Base-by-base conservation (phyloP, 2,329 filamentous ascomycete genomes). In the Lecanoromycetidae sp. region DNA sequence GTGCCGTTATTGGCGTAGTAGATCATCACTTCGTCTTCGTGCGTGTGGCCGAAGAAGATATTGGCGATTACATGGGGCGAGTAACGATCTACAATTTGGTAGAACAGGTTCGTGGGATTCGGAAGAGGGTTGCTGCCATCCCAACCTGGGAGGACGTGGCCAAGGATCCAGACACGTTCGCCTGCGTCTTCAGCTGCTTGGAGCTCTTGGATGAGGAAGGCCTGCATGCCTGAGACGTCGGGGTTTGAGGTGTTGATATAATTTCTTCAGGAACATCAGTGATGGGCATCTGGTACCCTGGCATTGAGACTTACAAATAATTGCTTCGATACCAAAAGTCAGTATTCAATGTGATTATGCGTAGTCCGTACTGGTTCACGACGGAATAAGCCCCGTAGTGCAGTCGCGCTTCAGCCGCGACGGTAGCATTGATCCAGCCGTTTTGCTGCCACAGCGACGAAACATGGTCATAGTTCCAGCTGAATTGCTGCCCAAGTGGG, bases 371-470 rank as follows among this genome's bases (percentile, higher is more conserved):
- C 23, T 74, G 69, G 7, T 70, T 75, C 52, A 72, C 70, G 43
- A 76, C 64, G 0, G 69, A 71, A 56, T 77, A 78, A 0, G 68
- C 74, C 10, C 68, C 74, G 50, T 77, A 77, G 55, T 79, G 75
- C 5, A 67, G 60, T 3, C 66, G 60, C 2, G 74, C 74, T 55
- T 74, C 56, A 2, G 63, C 58, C 1, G 69, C 71, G 4, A 66
- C 65, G 12, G 61, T 54, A 9, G 59, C 57, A 49, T 67, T 65
- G 41, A 78, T 67, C 74, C 74, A 78, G 15, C 70, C 71, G 49
- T 76, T 71, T 48, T 76, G 68, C 52, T 70, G 62, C 75, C 75
- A 77, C 0, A 77, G 61, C 10, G 60, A 61, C n/a, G 74, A 65
- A 13, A 77, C 63, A 53, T 77, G 73, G 22, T 75, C 64, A 53